Evolutionary conservation across 768 basidiomycete species (phyloP), one percentile per base, ranked within the genome.

Genomic region (Auricularia heimuer): DNA sequence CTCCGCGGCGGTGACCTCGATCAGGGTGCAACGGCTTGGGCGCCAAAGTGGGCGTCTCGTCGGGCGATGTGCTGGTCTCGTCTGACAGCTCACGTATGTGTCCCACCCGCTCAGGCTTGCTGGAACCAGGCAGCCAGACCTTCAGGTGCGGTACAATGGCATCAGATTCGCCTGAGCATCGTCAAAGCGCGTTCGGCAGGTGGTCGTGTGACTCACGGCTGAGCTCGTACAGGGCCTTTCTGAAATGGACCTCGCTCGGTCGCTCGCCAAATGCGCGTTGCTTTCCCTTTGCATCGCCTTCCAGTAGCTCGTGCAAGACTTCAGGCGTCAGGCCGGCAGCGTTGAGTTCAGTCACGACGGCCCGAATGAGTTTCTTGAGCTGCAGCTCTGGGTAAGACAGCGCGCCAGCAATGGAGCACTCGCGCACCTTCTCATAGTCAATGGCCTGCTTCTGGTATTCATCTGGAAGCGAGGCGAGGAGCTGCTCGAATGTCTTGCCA

Each of bases 331-430:
- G 73, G 0, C 91, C 94, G 29, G 93, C 77, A 2, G 83, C 80
- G 3, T 83, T 79, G 18, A 98, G 85, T 74, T 98, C 94, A 10
- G 77, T 74, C 0, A 90, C 91, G 44, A 94, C 83, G 71, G 87
- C 82, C 67, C 91, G 90, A 69, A 98, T 94, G 36, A 95, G 77
- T 70, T 90, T 93, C 77, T 98, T 97, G 64, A 98, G 85, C 90
- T 96, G 69, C 51, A 68, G 58, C 21, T 36, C 24, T 42, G 61
- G 44, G 8, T 29, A 36, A 24, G 33, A 21, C 39, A 42, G 29
- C 0, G 54, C 21, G 21, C 60, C 51, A 62, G 35, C 62, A 29
- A 8, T 64, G n/a, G 16, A 34, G 3, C 29, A 39, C 51, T 56
- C 18, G 33, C 71, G 63, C 64, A 90, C 91, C 79, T 87, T 86